phyloP scores from a whole-genome alignment of 768 basidiomycete species.

The Mycena haematopus region DNA sequence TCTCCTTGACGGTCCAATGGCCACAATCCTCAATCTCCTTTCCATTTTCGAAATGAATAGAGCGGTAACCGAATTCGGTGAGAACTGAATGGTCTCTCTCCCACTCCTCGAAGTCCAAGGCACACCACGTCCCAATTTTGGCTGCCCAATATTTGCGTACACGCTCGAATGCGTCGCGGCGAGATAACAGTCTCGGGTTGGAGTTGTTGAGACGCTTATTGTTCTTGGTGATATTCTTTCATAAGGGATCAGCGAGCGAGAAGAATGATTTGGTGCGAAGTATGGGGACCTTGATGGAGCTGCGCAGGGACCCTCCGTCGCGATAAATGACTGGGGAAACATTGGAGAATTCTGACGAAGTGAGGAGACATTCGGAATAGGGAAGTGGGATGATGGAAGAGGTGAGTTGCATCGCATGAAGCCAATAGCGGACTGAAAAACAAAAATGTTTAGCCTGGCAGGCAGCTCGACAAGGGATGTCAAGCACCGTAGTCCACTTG shows the following conservation, averaged over 20 bases:
- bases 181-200: conserved; percentile 57
- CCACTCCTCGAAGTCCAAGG: conserved; percentile 87
- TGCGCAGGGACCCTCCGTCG: conserved; percentile 60
- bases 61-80: conserved; percentile 86
- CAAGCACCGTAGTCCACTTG: conserved; percentile 74
- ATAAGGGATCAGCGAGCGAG: not conserved
- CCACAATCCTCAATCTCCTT: conserved; percentile 54
- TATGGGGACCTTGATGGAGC: conserved; percentile 60
- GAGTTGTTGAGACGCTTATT: conserved; percentile 79
- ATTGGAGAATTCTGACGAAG: conserved; percentile 59
- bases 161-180: conserved; percentile 72
- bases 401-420: conserved; percentile 76
- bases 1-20: conserved; percentile 72
- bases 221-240: conserved; percentile 76
- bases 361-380: conserved; percentile 78
- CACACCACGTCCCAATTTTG: conserved; percentile 74
- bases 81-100: conserved; percentile 74
- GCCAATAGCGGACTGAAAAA: conserved; percentile 69
- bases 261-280: not conserved
- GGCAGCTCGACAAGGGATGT: not conserved
- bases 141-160: conserved; percentile 67
- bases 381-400: conserved; percentile 72
- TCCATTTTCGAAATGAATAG: conserved; percentile 61
- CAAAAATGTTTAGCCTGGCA: not conserved
- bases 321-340: conserved; percentile 64